phyloP scores from a whole-genome alignment of 2,329 filamentous ascomycete species.

The Intubia oerlemansii region DNA sequence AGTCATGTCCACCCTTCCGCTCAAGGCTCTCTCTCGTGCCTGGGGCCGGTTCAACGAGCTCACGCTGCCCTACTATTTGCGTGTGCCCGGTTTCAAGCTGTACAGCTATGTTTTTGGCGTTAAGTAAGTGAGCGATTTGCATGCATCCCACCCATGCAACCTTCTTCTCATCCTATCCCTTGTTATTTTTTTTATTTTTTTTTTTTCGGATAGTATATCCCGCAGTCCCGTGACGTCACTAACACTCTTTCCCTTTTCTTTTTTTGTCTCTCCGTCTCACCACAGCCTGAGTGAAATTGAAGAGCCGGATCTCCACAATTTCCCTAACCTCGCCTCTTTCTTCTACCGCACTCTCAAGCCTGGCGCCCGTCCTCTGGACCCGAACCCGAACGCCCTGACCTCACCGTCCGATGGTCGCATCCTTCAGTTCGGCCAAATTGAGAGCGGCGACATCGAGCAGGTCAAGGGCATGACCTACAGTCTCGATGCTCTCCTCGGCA shows the following conservation, averaged over 20 bases:
- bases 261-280: conserved; percentile 1
- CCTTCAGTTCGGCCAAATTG: conserved; percentile 79
- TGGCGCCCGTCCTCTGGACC: conserved; percentile 65
- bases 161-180: too few species aligned
- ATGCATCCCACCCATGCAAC: too few species aligned
- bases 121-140: too few species aligned
- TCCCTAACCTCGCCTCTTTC: conserved; percentile 86
- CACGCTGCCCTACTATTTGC: conserved; percentile 68
- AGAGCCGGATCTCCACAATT: conserved; percentile 72
- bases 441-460: conserved; percentile 88
- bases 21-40: conserved; percentile 73
- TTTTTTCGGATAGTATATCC: too few species aligned
- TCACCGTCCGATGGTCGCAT: conserved; percentile 82
- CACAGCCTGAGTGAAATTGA: conserved; percentile 59
- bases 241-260: neutral
- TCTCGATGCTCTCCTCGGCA: conserved; percentile 75
- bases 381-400: conserved; percentile 57
- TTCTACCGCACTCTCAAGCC: conserved; percentile 93
- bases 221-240: too few species aligned
- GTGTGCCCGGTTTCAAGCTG: conserved; percentile 75
- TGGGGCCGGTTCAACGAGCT: conserved; percentile 90
- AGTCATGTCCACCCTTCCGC: conserved; percentile 77
- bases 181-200: too few species aligned
- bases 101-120: conserved; percentile 88
- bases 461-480: conserved; percentile 98